Conservation (phyloP, 1,139 yeast species). For the Nadsonia commutata region DNA sequence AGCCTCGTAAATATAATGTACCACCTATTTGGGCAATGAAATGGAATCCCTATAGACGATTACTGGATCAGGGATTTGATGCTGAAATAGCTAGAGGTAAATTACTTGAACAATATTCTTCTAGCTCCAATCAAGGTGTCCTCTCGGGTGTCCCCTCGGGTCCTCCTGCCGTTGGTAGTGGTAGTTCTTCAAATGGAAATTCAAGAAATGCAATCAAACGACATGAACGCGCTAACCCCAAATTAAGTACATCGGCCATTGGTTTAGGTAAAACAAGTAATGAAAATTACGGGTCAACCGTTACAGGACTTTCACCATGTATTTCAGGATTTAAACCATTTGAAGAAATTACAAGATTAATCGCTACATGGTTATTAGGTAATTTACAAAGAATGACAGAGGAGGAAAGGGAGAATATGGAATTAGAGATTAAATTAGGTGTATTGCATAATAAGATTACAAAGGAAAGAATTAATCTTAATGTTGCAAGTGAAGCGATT, state of each 20-base stretch:
- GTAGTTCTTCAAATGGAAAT: too few relatives aligned
- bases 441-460: background rate
- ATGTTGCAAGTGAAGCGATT: background rate
- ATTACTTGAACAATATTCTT: too few relatives aligned
- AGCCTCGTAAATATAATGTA: background rate
- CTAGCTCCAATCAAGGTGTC: too few relatives aligned
- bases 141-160: too few relatives aligned
- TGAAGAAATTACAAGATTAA: background rate
- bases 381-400: background rate
- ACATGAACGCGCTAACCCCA: too few relatives aligned
- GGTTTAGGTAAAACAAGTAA: too few relatives aligned
- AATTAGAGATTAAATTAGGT: slow-evolving; percentile 2
- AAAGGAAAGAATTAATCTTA: background rate
- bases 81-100: background rate
- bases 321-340: background rate
- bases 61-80: background rate
- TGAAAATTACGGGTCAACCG: too few relatives aligned
- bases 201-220: too few relatives aligned
- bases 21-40: background rate
- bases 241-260: too few relatives aligned
- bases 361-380: background rate
- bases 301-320: background rate
- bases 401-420: slow-evolving; percentile 3
- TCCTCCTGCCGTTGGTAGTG: too few relatives aligned
- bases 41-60: background rate